Conservation (phyloP, 768 basidiomycete genomes). For the Leccinum arenicola region DNA sequence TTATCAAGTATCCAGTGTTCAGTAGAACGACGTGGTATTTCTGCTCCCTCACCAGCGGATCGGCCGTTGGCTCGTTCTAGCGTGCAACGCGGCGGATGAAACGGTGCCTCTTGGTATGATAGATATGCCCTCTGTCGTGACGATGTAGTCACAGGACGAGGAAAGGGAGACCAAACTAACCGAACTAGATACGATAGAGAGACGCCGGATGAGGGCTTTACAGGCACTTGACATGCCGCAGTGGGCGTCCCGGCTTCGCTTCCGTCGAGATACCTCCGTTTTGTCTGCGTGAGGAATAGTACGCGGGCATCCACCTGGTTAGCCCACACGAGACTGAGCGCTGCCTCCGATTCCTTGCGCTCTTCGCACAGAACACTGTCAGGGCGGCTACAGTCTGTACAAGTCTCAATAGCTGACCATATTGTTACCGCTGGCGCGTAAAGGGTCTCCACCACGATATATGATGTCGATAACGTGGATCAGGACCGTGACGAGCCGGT, state of each 20-base stretch:
- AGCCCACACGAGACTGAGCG: slow-evolving; percentile 88
- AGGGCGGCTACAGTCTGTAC: slow-evolving; percentile 69
- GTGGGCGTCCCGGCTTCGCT: slow-evolving; percentile 13
- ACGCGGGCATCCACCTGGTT: slow-evolving; percentile 69
- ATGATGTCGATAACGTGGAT: slow-evolving; percentile 91
- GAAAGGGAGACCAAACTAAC: slow-evolving; percentile 39
- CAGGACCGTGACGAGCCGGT: slow-evolving; percentile 50
- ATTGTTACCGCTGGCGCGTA: slow-evolving; percentile 5
- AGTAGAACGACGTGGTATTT: slow-evolving; percentile 33
- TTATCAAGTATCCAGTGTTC: slow-evolving; percentile 35
- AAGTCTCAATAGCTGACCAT: slow-evolving; percentile 66
- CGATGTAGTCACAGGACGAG: slow-evolving; percentile 70
- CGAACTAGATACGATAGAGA: slow-evolving; percentile 78
- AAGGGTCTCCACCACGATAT: slow-evolving; percentile 26
- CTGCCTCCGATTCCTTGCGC: slow-evolving; percentile 62
- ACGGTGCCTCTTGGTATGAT: slow-evolving; percentile 25
- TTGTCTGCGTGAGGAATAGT: too few relatives aligned
- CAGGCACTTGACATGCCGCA: neutral
- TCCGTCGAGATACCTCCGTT: slow-evolving; percentile 52
- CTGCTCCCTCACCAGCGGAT: slow-evolving; percentile 8
- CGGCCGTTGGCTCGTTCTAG: slow-evolving; percentile 1
- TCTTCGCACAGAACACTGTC: slow-evolving; percentile 55
- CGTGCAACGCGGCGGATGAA: slow-evolving; percentile 1
- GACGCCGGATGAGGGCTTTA: slow-evolving; percentile 53
- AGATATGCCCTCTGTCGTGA: slow-evolving; percentile 59